A percentile compares a stretch with the other conserved stretches of the same genome.
phyloP scores from a whole-genome alignment of 257 asterid species.

The Petunia axillaris region DNA sequence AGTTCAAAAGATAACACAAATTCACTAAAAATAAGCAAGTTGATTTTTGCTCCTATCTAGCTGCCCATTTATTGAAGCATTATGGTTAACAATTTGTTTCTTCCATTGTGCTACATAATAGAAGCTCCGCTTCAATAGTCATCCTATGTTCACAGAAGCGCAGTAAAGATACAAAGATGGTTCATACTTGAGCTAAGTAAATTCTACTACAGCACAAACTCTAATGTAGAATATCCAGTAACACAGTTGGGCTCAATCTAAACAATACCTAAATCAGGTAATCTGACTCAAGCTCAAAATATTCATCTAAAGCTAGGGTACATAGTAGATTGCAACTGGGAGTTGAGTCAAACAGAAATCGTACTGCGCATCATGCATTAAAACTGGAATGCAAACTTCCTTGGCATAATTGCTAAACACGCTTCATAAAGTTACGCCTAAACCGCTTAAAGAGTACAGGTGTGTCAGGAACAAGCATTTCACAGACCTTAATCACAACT shows the following conservation, averaged over 20 bases:
- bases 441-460: slow-evolving; percentile 5
- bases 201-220: background rate
- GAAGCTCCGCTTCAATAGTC: slow-evolving; percentile 14
- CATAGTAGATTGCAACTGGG: background rate
- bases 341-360: background rate
- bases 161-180: slow-evolving; percentile 1
- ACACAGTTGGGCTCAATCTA: background rate
- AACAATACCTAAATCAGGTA: slow-evolving; percentile 19
- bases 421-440: background rate
- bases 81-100: background rate
- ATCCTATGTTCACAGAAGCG: background rate
- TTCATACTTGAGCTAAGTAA: slow-evolving; percentile 9
- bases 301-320: slow-evolving; percentile 17
- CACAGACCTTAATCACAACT: slow-evolving; percentile 96
- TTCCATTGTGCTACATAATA: slow-evolving; percentile 18
- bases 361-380: background rate
- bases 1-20: slow-evolving; percentile 9
- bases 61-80: slow-evolving; percentile 7
- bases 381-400: slow-evolving; percentile 5
- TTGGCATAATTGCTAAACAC: background rate
- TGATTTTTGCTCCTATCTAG: background rate
- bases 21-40: slow-evolving; percentile 12
- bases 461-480: slow-evolving; percentile 21
- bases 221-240: background rate
- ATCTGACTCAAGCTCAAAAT: background rate